Base-by-base conservation (phyloP, 352 stramenopile species). In the Globisporangium alternatum region DNA sequence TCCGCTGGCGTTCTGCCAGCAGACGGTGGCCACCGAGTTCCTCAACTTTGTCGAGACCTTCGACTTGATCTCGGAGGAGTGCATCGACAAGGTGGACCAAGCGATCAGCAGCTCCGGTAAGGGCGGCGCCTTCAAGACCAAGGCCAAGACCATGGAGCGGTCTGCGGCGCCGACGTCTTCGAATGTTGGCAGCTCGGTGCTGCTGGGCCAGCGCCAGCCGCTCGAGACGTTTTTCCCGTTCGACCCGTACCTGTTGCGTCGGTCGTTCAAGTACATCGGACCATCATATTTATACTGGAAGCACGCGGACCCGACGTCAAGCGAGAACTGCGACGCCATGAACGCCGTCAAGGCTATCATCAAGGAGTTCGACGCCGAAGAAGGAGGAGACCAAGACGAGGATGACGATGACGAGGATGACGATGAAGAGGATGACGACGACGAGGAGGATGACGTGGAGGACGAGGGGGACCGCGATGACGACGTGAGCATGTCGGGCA, bases 161-260 rank as follows among this genome's bases (percentile, higher is more conserved):
- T 88, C 80, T 2, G 79, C 75, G 21, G 75, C 80, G 41, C 81
- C 83, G 3, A 81, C 76, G 2, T 54, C 72, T 19, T 64, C 72
- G 25, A 51, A 61, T n/a, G 58, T 60, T 2, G 64, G 57, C 28
- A 66, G 67, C 13, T 76, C 71, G 5, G 56, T 58, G 0, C 47
- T 85, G 17, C 71, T 91, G 15, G 79, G 77, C 9, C 72, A 86
- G 37, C 80, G 83, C 12, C 79, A 89, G 43, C 79, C 80, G 21
- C 69, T 91, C 7, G 81, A 93, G 61, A 93, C 84, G 6, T 99
- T 98, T 67, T 99, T 99, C 63, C 97, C 97, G 28, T 99, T 99
- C 65, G 97, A 99, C 76, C 97, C 97, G 8, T 98, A 98, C 66
- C 75, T 99, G 41, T 71, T 99, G 31, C 81, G 95, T 21, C 84